Percentiles rank a stretch among this genome's conserved stretches.
Conservation (phyloP, 805 yeast genomes). For the Zygotorulaspora danielsina region DNA sequence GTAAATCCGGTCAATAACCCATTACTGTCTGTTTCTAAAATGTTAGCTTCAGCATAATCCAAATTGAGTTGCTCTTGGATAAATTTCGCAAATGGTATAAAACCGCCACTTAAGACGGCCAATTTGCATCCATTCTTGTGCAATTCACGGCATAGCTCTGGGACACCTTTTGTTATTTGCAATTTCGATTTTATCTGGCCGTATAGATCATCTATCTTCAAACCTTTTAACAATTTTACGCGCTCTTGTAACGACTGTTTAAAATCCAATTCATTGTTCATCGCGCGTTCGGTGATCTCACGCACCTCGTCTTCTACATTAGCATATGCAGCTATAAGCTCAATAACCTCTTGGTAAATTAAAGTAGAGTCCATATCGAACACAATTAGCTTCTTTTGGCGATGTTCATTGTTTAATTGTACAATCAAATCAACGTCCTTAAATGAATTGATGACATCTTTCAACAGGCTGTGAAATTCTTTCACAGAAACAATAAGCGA, state of each 20-base stretch:
- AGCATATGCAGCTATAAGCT: constrained; percentile 92
- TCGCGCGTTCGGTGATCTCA: constrained; percentile 84
- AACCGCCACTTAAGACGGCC: constrained; percentile 94
- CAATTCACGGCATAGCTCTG: constrained; percentile 60
- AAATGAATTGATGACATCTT: constrained; percentile 5
- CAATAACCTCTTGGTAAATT: constrained; percentile 95
- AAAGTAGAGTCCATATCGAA: constrained; percentile 98
- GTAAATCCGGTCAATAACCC: constrained; percentile 68
- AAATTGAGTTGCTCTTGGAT: constrained; percentile 63
- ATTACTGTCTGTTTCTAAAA: constrained; percentile 45
- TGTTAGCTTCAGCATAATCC: constrained; percentile 88
- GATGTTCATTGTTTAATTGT: constrained; percentile 21
- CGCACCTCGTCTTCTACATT: constrained; percentile 83
- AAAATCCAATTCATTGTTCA: constrained; percentile 96
- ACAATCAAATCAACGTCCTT: constrained; percentile 25
- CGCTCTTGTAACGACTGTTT: constrained; percentile 71
- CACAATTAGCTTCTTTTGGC: constrained; percentile 55
- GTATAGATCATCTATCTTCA: constrained; percentile 68
- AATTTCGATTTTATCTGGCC: constrained; percentile 69
- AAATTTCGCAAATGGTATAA: constrained; percentile 78
- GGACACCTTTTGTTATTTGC: constrained; percentile 79
- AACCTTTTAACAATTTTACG: constrained; percentile 77
- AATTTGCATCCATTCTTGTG: constrained; percentile 58
- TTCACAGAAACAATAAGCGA: constrained; percentile 1
- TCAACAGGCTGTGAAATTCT: constrained; percentile 7